Evolutionary conservation across 345 rosid genomes (phyloP).

Genomic region (Bruguiera parviflora): DNA sequence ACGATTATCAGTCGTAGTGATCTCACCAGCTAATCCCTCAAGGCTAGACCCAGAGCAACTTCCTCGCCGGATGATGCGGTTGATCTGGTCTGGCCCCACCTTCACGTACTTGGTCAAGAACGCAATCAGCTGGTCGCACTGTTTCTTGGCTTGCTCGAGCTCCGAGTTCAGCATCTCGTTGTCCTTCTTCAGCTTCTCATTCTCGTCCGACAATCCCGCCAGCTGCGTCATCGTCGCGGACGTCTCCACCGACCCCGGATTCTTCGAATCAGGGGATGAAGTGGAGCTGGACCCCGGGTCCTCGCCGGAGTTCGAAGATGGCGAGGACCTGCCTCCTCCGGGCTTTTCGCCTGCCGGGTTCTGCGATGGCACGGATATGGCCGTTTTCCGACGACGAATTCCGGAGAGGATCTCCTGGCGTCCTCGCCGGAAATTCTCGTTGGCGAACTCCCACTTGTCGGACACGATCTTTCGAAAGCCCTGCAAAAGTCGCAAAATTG

Average conservation of each 20-base stretch:
- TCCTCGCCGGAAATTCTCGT: slow-evolving; percentile 62
- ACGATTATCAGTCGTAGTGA: neutral
- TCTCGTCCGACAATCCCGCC: slow-evolving; percentile 67
- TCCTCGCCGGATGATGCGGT: slow-evolving; percentile 55
- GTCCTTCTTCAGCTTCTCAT: slow-evolving; percentile 75
- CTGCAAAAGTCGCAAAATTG: slow-evolving; percentile 19
- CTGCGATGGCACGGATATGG: slow-evolving; percentile 15
- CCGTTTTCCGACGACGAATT: slow-evolving; percentile 53
- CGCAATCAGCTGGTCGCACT: slow-evolving; percentile 61
- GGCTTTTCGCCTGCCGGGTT: slow-evolving; percentile 27
- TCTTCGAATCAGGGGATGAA: slow-evolving; percentile 76
- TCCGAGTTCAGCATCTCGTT: slow-evolving; percentile 66
- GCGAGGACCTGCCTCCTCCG: slow-evolving; percentile 21
- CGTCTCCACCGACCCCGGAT: slow-evolving; percentile 67
- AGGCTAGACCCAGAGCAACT: slow-evolving; percentile 14
- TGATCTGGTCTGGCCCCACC: slow-evolving; percentile 67
- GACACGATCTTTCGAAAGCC: slow-evolving; percentile 75
- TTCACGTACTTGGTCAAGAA: slow-evolving; percentile 58
- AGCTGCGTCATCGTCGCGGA: slow-evolving; percentile 26
- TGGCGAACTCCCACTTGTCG: slow-evolving; percentile 86
- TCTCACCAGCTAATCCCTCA: slow-evolving; percentile 17
- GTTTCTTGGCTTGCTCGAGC: slow-evolving; percentile 75
- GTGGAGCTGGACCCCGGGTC: slow-evolving; percentile 75
- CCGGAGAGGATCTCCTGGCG: slow-evolving; percentile 45
- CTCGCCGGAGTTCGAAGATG: slow-evolving; percentile 68